phyloP scores from a whole-genome alignment of 768 basidiomycete species.

The Suillus alpinus region DNA sequence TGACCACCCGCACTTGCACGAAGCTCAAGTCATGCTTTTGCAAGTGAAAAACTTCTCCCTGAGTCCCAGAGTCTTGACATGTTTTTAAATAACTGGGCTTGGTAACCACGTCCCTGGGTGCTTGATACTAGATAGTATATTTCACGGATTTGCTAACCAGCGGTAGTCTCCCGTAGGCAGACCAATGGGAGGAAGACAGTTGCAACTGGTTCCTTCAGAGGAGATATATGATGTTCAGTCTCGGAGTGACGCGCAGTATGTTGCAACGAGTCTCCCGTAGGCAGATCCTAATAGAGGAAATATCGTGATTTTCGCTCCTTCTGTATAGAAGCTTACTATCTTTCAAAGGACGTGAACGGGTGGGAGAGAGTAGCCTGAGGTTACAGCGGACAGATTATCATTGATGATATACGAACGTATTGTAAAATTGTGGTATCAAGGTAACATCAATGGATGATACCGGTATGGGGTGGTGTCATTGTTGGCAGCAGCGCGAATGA shows the following conservation, averaged over 20 bases:
- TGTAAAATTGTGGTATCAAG: not conserved
- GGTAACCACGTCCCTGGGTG: not conserved
- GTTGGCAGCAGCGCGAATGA: too few relatives aligned
- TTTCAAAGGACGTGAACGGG: too few relatives aligned
- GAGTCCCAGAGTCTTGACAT: not conserved
- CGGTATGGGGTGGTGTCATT: too few relatives aligned
- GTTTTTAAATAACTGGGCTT: not conserved
- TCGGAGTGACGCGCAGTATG: not conserved
- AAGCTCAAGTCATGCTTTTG: not conserved
- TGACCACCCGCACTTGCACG: not conserved
- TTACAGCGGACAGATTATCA: not conserved
- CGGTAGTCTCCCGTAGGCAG: conserved; percentile 7
- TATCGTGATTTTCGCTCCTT: too few relatives aligned
- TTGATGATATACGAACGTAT: not conserved
- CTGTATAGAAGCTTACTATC: too few relatives aligned
- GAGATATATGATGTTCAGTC: not conserved
- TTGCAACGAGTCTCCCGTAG: not conserved
- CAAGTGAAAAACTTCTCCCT: not conserved
- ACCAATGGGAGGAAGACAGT: not conserved
- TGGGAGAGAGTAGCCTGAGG: not conserved
- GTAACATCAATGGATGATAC: too few relatives aligned
- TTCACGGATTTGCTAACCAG: not conserved
- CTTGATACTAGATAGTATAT: not conserved
- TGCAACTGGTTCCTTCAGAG: not conserved
- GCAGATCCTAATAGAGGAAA: too few relatives aligned